These are phyloP conservation scores for Komagataella kurtzmanii DNA, from an alignment of 805 yeast species.

Conservation along the genomic window DNA sequence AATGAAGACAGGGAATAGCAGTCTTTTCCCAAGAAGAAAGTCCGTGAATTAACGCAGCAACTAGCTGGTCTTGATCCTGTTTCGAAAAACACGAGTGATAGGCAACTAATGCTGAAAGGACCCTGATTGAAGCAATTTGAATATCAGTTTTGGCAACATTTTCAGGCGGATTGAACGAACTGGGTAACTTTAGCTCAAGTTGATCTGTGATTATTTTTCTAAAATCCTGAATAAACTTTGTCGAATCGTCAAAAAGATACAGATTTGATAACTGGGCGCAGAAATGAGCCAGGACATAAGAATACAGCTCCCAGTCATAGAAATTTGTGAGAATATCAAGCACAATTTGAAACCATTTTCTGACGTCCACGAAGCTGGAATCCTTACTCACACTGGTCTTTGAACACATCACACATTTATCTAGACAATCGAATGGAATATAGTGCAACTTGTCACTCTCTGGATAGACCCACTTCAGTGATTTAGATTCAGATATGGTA, in stretches of 20 bases:
- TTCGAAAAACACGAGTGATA: conserved; percentile 41
- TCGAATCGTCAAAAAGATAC: conserved; percentile 31
- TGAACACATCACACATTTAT: conserved; percentile 10
- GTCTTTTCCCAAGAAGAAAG: conserved; percentile 68
- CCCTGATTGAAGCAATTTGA: conserved; percentile 51
- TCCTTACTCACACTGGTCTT: neutral
- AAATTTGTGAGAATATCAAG: conserved; percentile 35
- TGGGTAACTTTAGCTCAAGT: conserved; percentile 34
- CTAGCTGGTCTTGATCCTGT: conserved; percentile 48
- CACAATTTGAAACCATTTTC: conserved; percentile 37
- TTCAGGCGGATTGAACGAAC: conserved; percentile 24
- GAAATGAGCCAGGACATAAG: conserved; percentile 52
- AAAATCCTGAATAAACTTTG: conserved; percentile 24
- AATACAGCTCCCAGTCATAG: conserved; percentile 59
- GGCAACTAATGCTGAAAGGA: conserved; percentile 48
- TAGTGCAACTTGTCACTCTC: conserved; percentile 17
- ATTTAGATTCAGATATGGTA: neutral
- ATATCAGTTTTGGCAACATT: conserved; percentile 43
- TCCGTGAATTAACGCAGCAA: conserved; percentile 45
- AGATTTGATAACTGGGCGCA: conserved; percentile 58
- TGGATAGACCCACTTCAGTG: neutral
- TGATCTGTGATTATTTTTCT: conserved; percentile 40
- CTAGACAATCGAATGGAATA: conserved; percentile 29
- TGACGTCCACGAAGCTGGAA: conserved; percentile 22
- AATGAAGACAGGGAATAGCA: conserved; percentile 66